Base-by-base conservation (phyloP, 176 grass and related monocot species). In the Luzula sylvatica region DNA sequence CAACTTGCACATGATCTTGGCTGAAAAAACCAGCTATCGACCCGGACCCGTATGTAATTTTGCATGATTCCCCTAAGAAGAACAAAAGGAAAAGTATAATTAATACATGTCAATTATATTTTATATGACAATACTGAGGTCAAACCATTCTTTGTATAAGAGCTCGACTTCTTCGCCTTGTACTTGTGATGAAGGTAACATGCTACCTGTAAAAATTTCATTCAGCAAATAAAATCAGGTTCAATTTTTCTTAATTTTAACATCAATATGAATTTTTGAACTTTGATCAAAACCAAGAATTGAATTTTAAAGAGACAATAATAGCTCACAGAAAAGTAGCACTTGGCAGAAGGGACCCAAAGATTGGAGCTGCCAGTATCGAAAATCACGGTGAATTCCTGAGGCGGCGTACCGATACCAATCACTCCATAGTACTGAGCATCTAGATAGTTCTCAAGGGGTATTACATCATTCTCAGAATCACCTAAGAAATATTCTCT, bases 301-400 rank as follows among this genome's bases (percentile, higher is more conserved):
- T 30, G 26, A 56, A 38, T 56, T 20, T 19, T 3, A 38, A 23
- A 52, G 18, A 14, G 25, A 38, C 5, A 8, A 24, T 1, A 20
- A 3, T 11, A 27, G 71, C 84, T 64, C 8, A 96, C 92, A 50
- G 77, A 89, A 13, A 96, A 82, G n/a, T 86, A 89, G 68, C 92
- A 96, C 46, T 77, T 96, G 3, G 78, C 43, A 2, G 92, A 96
- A 15, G 92, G 85, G 8, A 96, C 81, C 92, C 92, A 96, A 15
- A 96, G 49, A 51, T 96, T 96, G 12, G 92, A 96, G 68, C 92
- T 96, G 3, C 92, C 92, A 0, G 92, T 96, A 38, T 96, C 92
- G 4, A 89, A 96, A 43, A 96, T 96, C 2, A 89, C 92, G 0
- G 77, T 89, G 60, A 96, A 89, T 21, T 96, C 86, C 58, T 96